Base-by-base conservation (phyloP, 192 early-diverging fungal species). In the Thoreauomyces humboldtii region DNA sequence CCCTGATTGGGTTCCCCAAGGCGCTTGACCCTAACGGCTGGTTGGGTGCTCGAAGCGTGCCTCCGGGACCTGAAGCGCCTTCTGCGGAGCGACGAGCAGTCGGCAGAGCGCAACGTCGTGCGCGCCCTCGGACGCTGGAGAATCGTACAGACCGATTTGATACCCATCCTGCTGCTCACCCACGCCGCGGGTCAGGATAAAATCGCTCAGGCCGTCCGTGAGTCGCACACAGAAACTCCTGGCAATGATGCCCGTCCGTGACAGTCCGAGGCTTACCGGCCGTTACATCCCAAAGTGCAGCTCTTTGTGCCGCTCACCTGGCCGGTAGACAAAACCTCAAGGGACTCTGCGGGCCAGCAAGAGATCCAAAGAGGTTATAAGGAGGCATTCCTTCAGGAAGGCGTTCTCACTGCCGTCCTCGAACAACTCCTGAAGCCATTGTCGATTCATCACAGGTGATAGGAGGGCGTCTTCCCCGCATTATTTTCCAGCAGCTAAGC, bases 221-320 rank as follows among this genome's bases (percentile, higher is more conserved):
- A 27, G 59, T 63, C 2, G 7, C 4, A 27, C 6, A 15, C 15
- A 29, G 50, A 52, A 52, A 22, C 7, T 22, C 22, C 22, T 22
- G 47, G 47, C 7, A 22, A 48, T 22, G 12, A 9, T 9, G 7
- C n/a, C n/a, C n/a, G n/a, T n/a, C n/a, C n/a, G n/a, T n/a, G n/a
- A n/a, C n/a, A n/a, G n/a, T n/a, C n/a, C n/a, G n/a, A n/a, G n/a
- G n/a, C n/a, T n/a, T n/a, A n/a, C n/a, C 58, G 15, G 56, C 27
- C 55, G 38, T 58, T n/a, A 37, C n/a, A n/a, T n/a, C n/a, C n/a
- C n/a, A n/a, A 72, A 85, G 87, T 92, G 9, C 91, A 97, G 68
- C 59, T 97, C 32, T 77, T 97, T 37, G 91, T 93, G 29, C 90
- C 92, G 0, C 75, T 95, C 78, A 97, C 94, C 0, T 94, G 92